Evolutionary conservation across 2,329 filamentous ascomycete species (phyloP).

Genomic region (Cladophialophora carrionii): DNA sequence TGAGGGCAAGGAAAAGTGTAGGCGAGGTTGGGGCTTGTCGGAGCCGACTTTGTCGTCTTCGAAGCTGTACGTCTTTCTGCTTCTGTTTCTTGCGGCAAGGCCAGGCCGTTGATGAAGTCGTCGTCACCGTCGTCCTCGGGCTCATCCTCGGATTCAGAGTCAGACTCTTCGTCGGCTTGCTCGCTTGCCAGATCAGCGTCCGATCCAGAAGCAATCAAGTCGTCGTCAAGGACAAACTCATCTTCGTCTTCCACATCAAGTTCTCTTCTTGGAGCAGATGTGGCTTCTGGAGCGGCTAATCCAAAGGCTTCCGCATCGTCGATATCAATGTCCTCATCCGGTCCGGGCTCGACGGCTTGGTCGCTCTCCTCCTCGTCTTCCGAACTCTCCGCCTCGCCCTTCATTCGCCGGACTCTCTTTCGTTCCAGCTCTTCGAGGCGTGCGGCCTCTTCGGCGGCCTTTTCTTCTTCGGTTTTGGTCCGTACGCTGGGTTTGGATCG

Average conservation of each 20-base stretch:
- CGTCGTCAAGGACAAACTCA: constrained; percentile 87
- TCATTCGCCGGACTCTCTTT: constrained; percentile 82
- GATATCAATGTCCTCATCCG: constrained; percentile 53
- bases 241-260: constrained; percentile 89
- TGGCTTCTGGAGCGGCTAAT: constrained; percentile 55
- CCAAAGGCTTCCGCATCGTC: constrained; percentile 67
- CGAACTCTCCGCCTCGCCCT: constrained; percentile 72
- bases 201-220: constrained; percentile 83
- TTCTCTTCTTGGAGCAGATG: constrained; percentile 45
- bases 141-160: constrained; percentile 64
- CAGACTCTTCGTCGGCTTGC: constrained; percentile 47
- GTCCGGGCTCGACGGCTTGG: constrained; percentile 49
- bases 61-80: constrained; percentile 41
- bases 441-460: constrained; percentile 73
- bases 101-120: constrained; percentile 72
- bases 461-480: constrained; percentile 90
- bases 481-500: constrained; percentile 82
- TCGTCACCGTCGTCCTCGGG: constrained; percentile 64
- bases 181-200: constrained; percentile 49
- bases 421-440: constrained; percentile 80
- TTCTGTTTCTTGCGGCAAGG: constrained; percentile 46
- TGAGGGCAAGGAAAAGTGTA: constrained; percentile 87
- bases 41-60: constrained; percentile 60
- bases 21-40: constrained; percentile 59
- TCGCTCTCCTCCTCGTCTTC: constrained; percentile 56